Percentiles rank a stretch among this genome's conserved stretches.
Conservation (phyloP, 1,139 yeast species). For the Waltiozyma sp. region DNA sequence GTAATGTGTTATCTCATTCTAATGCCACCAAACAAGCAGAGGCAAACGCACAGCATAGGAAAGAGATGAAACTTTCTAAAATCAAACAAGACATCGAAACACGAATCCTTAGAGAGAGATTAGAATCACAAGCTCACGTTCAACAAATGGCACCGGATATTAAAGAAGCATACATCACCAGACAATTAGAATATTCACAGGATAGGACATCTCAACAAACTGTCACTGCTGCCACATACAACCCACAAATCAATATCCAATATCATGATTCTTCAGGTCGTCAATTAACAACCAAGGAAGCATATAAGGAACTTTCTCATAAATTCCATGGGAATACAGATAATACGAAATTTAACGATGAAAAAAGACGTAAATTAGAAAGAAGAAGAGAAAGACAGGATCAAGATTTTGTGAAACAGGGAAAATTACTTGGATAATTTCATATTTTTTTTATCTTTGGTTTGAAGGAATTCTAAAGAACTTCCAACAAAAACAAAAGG, state of each 20-base stretch:
- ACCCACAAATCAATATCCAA: slow-evolving; percentile 52
- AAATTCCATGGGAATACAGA: slow-evolving; percentile 65
- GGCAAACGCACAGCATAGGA: slow-evolving; percentile 21
- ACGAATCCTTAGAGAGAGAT: slow-evolving; percentile 23
- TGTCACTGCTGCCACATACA: slow-evolving; percentile 27
- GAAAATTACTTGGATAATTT: neutral
- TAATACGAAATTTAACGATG: slow-evolving; percentile 23
- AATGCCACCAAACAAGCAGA: slow-evolving; percentile 16
- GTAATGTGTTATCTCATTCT: slow-evolving; percentile 25
- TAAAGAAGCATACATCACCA: slow-evolving; percentile 26
- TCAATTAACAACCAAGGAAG: slow-evolving; percentile 57
- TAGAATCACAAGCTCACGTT: slow-evolving; percentile 29
- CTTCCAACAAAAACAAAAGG: too few species aligned
- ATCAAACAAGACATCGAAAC: slow-evolving; percentile 14
- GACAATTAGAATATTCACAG: slow-evolving; percentile 29
- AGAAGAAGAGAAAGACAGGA: slow-evolving; percentile 25
- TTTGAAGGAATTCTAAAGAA: too few species aligned
- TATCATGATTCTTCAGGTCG: slow-evolving; percentile 70
- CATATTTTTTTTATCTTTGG: too few species aligned
- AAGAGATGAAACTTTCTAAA: slow-evolving; percentile 14
- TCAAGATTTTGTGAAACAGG: slow-evolving; percentile 8
- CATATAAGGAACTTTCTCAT: slow-evolving; percentile 76
- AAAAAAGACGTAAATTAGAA: slow-evolving; percentile 25
- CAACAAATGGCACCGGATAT: slow-evolving; percentile 23
- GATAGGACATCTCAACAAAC: slow-evolving; percentile 18